Evolutionary conservation across 2,329 filamentous ascomycete species (phyloP), one percentile per base, ranked within the genome.

Genomic region (Ambrosiella xylebori): DNA sequence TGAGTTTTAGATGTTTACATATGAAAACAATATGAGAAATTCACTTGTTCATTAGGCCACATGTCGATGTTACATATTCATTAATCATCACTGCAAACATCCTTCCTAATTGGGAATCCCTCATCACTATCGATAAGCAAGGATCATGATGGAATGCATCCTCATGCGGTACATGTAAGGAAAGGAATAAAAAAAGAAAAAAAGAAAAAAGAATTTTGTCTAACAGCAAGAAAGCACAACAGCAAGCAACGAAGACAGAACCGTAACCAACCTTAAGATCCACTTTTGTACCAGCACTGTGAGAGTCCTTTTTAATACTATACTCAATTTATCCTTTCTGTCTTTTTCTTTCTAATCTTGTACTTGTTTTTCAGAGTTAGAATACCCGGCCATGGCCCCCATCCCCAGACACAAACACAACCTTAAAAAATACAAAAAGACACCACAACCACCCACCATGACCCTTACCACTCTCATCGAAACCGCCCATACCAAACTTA

Each of bases 401-500:
- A 71, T 66, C 49, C 50, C 59, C 12, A 56, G 59, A 17, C 37
- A 36, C 56, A 60, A 60, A 54, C 57, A 40, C 49, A 36, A 56
- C 37, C 37, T 36, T 13, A 72, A 69, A 63, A 71, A 69, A 57
- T 63, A 63, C 51, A 69, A 70, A 62, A 65, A 65, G 50, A 27
- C 27, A 27, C 27, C 27, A 27, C 27, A 27, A 27, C 27, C 4
- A 27, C 66, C 67, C 59, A 64, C 66, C 62, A 62, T 59, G 59
- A 60, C 62, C 49, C 57, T 63, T 15, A 65, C 60, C 63, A 65
- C 65, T 8, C 63, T 69, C 17, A 65, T 74, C 59, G 62, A 64
- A 60, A 71, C 73, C 57, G 72, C 72, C 39, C 69, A 70, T 37
- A 71, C 70, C 27, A 70, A 73, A 51, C 67, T 73, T 44, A 68